Evolutionary conservation across 208 protist genomes (phyloP), one percentile per base, ranked within the genome.

Genomic region (Novymonas esmeraldas): DNA sequence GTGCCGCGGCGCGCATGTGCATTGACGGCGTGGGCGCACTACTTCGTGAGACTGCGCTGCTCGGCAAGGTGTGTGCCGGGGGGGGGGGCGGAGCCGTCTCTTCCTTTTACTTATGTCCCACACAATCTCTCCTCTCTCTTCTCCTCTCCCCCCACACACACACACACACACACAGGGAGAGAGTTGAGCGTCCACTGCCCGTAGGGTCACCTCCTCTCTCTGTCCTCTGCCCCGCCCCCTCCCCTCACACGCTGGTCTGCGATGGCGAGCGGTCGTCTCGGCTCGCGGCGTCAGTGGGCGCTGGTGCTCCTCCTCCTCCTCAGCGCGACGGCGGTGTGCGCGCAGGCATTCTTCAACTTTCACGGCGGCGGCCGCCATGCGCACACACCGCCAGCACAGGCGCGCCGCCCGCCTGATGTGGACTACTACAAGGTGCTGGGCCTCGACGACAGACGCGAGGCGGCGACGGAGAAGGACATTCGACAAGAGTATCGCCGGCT

Each of bases 391-490:
- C 38, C 51, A 16, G 20, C 36, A 50, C 28, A 36, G 33, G 44
- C 44, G 20, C 20, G 55, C 7, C 63, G 42, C 18, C 11, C 26
- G 31, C 73, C 78, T 6, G 80, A 87, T 52, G 70, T 92, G 46
- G 89, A 96, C 61, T 93, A 93, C 70, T 96, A 96, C 66, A 78
- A 63, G 18, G 61, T 90, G 18, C 82, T 96, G 31, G 72, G 77
- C 39, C 74, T 96, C 16, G 74, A 63, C 18, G 71, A 67, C 18
- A 79, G 73, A 48, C 73, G 82, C 13, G 83, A 93, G 57, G 63
- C 84, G 2, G 84, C 85, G 24, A 93, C 88, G 16, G 89, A 93
- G 50, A 61, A 62, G 39, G 87, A 97, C n/a, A 93, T 97, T 64
- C 89, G 87, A n/a, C 75, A 81, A 42, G 64, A 70, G 46, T 97